Conservation (phyloP, 2,329 filamentous ascomycete genomes). For the Xylaria sp. region DNA sequence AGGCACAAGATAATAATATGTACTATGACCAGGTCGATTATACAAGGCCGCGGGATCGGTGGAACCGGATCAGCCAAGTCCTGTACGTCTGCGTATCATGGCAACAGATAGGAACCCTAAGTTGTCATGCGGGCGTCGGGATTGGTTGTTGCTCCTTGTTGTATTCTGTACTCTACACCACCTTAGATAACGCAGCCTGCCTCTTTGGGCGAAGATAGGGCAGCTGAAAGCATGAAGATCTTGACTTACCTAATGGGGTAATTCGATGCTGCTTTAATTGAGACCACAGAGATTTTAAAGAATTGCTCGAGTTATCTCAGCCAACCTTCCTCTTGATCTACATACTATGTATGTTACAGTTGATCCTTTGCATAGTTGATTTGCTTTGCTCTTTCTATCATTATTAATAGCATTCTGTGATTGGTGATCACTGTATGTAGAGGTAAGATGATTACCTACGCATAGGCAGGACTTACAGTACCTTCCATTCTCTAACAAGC, state of each 20-base stretch:
- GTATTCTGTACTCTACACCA: not conserved
- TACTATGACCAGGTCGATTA: slow-evolving; percentile 1
- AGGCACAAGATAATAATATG: not conserved
- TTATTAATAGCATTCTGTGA: slow-evolving; percentile 6
- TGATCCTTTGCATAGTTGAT: slow-evolving; percentile 1
- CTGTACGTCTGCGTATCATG: slow-evolving; percentile 28
- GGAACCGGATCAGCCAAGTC: slow-evolving; percentile 34
- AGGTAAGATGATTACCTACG: not conserved
- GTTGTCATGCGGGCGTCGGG: slow-evolving; percentile 30
- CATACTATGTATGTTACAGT: slow-evolving; percentile 11
- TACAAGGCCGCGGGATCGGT: slow-evolving; percentile 21
- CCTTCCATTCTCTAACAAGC: slow-evolving; percentile 14
- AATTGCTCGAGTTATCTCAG: not conserved
- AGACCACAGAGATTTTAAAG: not conserved
- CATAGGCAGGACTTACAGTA: not conserved
- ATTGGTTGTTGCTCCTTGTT: slow-evolving; percentile 26
- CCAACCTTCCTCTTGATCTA: slow-evolving; percentile 12
- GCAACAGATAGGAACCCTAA: slow-evolving; percentile 19
- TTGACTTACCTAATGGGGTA: slow-evolving; percentile 23
- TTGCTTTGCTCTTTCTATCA: not conserved
- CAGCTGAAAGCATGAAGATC: not conserved
- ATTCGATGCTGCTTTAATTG: not conserved
- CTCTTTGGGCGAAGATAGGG: slow-evolving; percentile 31
- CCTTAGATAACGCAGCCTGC: slow-evolving; percentile 37
- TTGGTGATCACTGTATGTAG: slow-evolving; percentile 1